Conservation (phyloP, 2,329 filamentous ascomycete genomes). For the Fusarium fujikuroi region DNA sequence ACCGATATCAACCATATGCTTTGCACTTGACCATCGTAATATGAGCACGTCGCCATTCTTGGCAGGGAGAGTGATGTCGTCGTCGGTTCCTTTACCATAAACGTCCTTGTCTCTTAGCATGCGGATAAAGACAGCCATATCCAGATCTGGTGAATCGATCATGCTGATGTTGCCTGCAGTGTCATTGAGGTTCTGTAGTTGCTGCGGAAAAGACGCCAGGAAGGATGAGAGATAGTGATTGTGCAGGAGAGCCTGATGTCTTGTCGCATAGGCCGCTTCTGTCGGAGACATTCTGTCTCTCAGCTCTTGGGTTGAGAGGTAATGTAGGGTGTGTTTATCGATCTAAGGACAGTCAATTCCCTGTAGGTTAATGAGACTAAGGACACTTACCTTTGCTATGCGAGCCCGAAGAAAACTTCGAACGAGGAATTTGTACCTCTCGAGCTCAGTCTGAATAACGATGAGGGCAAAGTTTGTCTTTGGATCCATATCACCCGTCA, state of each 20-base stretch:
- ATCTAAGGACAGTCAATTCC: slow-evolving; percentile 63
- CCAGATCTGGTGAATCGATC: slow-evolving; percentile 87
- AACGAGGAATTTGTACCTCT: slow-evolving; percentile 91
- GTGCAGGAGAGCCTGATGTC: slow-evolving; percentile 86
- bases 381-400: slow-evolving; percentile 78
- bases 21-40: slow-evolving; percentile 80
- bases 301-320: slow-evolving; percentile 68
- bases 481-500: slow-evolving; percentile 87
- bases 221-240: slow-evolving; percentile 89
- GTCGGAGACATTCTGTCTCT: slow-evolving; percentile 75
- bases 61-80: slow-evolving; percentile 68
- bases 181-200: slow-evolving; percentile 88
- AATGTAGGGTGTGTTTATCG: slow-evolving; percentile 79
- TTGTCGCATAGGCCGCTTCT: slow-evolving; percentile 83
- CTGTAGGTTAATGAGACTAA: too few species aligned
- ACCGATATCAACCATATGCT: slow-evolving; percentile 64
- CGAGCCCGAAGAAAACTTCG: slow-evolving; percentile 83
- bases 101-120: slow-evolving; percentile 71
- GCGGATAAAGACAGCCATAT: slow-evolving; percentile 86
- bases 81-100: slow-evolving; percentile 70
- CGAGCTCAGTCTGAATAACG: slow-evolving; percentile 94
- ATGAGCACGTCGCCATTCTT: slow-evolving; percentile 73
- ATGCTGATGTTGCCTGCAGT: slow-evolving; percentile 89
- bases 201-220: slow-evolving; percentile 80
- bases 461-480: slow-evolving; percentile 94